Evolutionary conservation across 1,284 basidiomycete species (phyloP).

Genomic region (Baeospora myosura): DNA sequence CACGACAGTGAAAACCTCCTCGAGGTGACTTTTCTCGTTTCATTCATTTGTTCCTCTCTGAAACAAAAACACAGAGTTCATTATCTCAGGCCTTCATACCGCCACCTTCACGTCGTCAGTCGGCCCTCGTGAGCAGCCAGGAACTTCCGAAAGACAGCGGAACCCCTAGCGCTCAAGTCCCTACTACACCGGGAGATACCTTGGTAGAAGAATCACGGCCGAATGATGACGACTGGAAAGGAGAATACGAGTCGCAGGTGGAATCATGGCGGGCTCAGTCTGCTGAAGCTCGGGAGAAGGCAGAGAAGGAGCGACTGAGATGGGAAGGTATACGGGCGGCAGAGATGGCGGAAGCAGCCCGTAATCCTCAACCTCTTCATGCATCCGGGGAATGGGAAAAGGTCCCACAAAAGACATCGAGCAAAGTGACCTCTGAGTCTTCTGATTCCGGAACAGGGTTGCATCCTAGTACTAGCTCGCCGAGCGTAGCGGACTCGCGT

Average conservation of each 20-base stretch:
- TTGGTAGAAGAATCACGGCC: too few relatives aligned
- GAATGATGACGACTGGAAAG: constrained; percentile 46
- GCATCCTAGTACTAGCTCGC: constrained; percentile 15
- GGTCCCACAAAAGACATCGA: constrained; percentile 13
- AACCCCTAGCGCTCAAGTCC: too few relatives aligned
- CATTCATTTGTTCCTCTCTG: too few relatives aligned
- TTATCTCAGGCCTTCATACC: constrained; percentile 15
- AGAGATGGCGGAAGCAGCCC: constrained; percentile 34
- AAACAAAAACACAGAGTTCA: too few relatives aligned
- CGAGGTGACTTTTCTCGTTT: too few relatives aligned
- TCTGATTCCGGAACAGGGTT: constrained; percentile 11
- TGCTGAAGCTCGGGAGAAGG: constrained; percentile 66
- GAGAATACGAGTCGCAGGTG: constrained; percentile 64
- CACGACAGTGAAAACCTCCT: too few relatives aligned
- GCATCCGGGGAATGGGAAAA: constrained; percentile 15
- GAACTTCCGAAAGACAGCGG: constrained; percentile 6
- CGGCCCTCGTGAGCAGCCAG: constrained; percentile 8
- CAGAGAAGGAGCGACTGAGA: constrained; percentile 62
- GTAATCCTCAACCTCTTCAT: constrained; percentile 6
- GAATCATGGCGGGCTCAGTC: constrained; percentile 69
- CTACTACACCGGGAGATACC: too few relatives aligned
- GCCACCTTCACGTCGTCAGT: constrained; percentile 13
- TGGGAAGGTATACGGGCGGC: constrained; percentile 55
- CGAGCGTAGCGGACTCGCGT: constrained; percentile 34
- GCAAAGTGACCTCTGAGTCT: constrained; percentile 13